Evolutionary conservation across 2,329 filamentous ascomycete genomes (phyloP).

Genomic region (Coniosporium tulheliwenetii): DNA sequence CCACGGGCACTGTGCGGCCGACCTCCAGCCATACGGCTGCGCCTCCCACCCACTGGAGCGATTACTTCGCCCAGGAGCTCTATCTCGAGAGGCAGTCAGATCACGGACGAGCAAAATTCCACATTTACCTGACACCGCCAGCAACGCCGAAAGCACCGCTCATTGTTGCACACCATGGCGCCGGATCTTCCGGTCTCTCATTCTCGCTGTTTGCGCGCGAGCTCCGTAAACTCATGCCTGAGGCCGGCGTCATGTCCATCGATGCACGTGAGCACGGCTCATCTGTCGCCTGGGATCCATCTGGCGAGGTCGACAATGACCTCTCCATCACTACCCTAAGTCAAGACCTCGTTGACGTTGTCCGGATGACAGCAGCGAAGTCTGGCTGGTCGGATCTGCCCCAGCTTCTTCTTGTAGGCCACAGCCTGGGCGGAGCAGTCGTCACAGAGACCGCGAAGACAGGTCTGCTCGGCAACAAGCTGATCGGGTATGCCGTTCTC

Average conservation of each 20-base stretch:
- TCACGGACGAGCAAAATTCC: slow-evolving; percentile 44
- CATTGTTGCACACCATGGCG: slow-evolving; percentile 89
- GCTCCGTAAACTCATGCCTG: slow-evolving; percentile 60
- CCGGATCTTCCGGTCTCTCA: slow-evolving; percentile 80
- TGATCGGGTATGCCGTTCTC: slow-evolving; percentile 78
- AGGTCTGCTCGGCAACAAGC: slow-evolving; percentile 45
- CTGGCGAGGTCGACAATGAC: slow-evolving; percentile 35
- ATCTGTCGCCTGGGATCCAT: slow-evolving; percentile 34
- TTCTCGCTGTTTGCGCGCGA: slow-evolving; percentile 72
- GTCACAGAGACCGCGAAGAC: slow-evolving; percentile 67
- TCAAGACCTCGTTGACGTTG: slow-evolving; percentile 53
- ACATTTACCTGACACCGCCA: slow-evolving; percentile 80
- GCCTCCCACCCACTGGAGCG: slow-evolving; percentile 64
- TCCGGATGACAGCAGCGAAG: slow-evolving; percentile 48
- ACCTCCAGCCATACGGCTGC: slow-evolving; percentile 51
- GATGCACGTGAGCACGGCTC: slow-evolving; percentile 81
- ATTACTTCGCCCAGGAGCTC: slow-evolving; percentile 81
- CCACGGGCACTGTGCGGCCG: slow-evolving; percentile 80
- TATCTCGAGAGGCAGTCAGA: slow-evolving; percentile 41
- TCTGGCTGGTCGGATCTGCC: slow-evolving; percentile 65
- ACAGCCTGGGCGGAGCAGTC: slow-evolving; percentile 85
- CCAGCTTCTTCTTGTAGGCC: slow-evolving; percentile 68
- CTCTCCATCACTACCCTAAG: slow-evolving; percentile 59
- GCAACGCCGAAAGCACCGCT: slow-evolving; percentile 51
- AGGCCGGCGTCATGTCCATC: slow-evolving; percentile 67